Base-by-base conservation (phyloP, 176 grass and related monocot genomes). In the Paspalum vaginatum region DNA sequence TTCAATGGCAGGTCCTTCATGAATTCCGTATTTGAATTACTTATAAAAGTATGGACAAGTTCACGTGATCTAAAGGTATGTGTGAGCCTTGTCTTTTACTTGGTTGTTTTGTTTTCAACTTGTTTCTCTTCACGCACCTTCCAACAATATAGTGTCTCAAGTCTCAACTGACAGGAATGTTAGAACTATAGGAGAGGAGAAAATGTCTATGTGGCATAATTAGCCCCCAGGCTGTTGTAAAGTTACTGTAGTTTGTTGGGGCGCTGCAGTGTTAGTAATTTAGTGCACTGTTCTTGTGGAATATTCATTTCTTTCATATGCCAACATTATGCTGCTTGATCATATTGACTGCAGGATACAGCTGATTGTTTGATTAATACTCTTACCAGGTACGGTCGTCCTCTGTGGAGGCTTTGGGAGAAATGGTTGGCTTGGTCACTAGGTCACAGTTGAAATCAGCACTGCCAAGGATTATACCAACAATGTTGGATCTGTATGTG, bases 391-490 rank as follows among this genome's bases (percentile, higher is more conserved):
- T 98, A 78, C 85, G 88, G 9, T 85, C 89, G 48, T 92, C 92
- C 87, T 90, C 88, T 75, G 95, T 94, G 32, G 95, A 98, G 77
- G 95, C 92, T 72, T 91, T 98, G 82, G 95, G 95, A 78, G 92
- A 98, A 90, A 98, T 98, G 95, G 92, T 98, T 77, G 95, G 92
- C 81, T 65, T 98, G 68, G 77, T 98, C 80, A 98, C 95, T 77
- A 93, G 92, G 54, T 83, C 95, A 81, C 95, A 94, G 60, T 84
- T 98, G 75, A 98, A 94, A 87, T 91, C 90, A 78, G 90, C 88
- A 83, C 76, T 98, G 69, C 92, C 95, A 62, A 92, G 92, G 68
- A 93, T 98, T 74, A 91, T 94, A 68, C 92, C 92, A 67, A 89
- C 95, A 78, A 93, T 98, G 71, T 85, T 98, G 81, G 90, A 98